Evolutionary conservation across 1,284 basidiomycete genomes (phyloP).

Genomic region (Xanthoconium separans): DNA sequence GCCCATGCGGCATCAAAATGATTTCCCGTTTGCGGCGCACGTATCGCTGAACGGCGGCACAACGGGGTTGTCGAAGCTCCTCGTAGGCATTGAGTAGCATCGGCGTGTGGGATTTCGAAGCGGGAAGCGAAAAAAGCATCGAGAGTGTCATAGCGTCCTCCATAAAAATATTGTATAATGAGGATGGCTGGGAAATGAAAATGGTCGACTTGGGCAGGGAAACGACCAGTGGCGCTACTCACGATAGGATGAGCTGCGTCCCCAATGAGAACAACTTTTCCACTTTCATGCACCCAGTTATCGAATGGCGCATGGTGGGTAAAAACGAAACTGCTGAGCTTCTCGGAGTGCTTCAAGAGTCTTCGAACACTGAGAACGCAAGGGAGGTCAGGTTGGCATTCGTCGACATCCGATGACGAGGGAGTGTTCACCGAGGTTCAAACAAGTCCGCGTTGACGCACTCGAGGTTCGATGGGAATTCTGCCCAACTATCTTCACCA

Average conservation of each 20-base stretch:
- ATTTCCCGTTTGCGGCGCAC: too few species aligned
- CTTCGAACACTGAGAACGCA: conserved; percentile 35
- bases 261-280: conserved; percentile 48
- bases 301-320: conserved; percentile 37
- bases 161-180: conserved; percentile 40
- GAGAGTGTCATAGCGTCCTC: conserved; percentile 57
- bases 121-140: conserved; percentile 45
- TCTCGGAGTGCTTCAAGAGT: conserved; percentile 40
- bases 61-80: conserved; percentile 39
- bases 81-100: conserved; percentile 50
- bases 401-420: not conserved
- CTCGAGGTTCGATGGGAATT: conserved; percentile 27
- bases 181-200: conserved; percentile 34
- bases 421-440: conserved; percentile 34
- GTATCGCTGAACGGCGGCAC: conserved; percentile 26
- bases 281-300: conserved; percentile 46
- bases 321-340: conserved; percentile 36
- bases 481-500: conserved; percentile 25
- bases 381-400: not conserved
- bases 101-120: conserved; percentile 38
- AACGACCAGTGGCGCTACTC: conserved; percentile 5
- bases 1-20: too few species aligned
- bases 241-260: conserved; percentile 55
- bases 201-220: not conserved
- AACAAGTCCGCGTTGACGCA: conserved; percentile 33